A percentile compares a stretch with the other conserved stretches of the same genome.
These are phyloP conservation scores for Penicillium sp. DNA, from an alignment of 2,329 filamentous ascomycete species.

Conservation along the genomic window DNA sequence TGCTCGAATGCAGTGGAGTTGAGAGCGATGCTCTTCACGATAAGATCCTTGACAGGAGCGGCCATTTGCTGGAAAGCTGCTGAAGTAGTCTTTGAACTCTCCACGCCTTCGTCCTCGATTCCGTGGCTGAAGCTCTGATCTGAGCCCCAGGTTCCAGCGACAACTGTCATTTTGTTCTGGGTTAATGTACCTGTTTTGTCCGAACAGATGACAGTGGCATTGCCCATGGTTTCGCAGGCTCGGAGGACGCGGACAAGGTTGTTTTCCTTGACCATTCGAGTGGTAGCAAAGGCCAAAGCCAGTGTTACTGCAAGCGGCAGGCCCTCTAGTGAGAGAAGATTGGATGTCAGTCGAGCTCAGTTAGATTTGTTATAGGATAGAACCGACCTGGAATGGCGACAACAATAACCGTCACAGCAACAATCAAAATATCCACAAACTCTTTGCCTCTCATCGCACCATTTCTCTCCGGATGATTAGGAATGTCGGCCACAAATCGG, in stretches of 20 bases:
- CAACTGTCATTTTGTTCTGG: constrained; percentile 72
- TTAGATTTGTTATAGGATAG: not conserved
- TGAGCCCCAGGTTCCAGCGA: constrained; percentile 65
- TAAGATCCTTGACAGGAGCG: constrained; percentile 32
- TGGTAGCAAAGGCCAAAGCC: constrained; percentile 72
- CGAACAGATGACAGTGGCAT: constrained; percentile 74
- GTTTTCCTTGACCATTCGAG: constrained; percentile 71
- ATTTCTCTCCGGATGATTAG: constrained; percentile 45
- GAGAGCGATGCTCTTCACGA: constrained; percentile 43
- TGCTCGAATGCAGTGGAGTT: constrained; percentile 73
- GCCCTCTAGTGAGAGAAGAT: constrained; percentile 51
- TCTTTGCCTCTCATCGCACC: constrained; percentile 73
- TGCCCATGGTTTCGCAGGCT: constrained; percentile 78
- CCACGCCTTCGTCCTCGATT: constrained; percentile 17
- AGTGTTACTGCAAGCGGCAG: constrained; percentile 74
- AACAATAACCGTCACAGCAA: constrained; percentile 74
- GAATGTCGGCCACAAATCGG: constrained; percentile 71
- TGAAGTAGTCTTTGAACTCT: constrained; percentile 21
- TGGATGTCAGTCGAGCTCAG: constrained; percentile 35
- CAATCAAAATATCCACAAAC: constrained; percentile 72
- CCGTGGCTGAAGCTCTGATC: constrained; percentile 53
- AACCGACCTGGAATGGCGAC: constrained; percentile 61
- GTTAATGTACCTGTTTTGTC: constrained; percentile 75
- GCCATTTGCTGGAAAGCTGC: constrained; percentile 35
- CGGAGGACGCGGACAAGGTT: constrained; percentile 73